Evolutionary conservation across 2,329 filamentous ascomycete genomes (phyloP).

Genomic region (Hypomyces perniciosus): DNA sequence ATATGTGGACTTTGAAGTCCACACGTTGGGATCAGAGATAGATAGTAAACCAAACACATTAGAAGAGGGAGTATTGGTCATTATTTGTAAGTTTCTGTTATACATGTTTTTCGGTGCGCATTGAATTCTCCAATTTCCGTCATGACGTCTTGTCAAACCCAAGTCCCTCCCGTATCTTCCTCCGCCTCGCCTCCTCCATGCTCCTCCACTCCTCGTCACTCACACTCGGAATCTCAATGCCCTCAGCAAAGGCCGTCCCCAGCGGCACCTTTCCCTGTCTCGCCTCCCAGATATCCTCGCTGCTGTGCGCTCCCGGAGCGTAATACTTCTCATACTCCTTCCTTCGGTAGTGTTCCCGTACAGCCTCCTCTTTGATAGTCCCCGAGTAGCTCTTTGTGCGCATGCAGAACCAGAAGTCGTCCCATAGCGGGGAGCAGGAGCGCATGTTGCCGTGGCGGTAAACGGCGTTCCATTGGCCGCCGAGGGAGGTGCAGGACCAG

Average conservation of each 20-base stretch:
- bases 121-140: neutral
- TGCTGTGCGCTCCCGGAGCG: constrained; percentile 58
- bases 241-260: constrained; percentile 39
- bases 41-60: neutral
- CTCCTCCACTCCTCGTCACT: constrained; percentile 39
- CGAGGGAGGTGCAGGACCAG: constrained; percentile 88
- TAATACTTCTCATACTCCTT: constrained; percentile 65
- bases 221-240: constrained; percentile 32
- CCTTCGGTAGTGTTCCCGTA: constrained; percentile 62
- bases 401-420: constrained; percentile 98
- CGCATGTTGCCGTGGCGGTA: constrained; percentile 79
- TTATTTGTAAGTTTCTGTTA: neutral
- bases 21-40: neutral
- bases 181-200: constrained; percentile 29
- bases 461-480: constrained; percentile 84
- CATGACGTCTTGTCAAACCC: constrained; percentile 21
- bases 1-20: neutral
- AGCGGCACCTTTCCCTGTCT: constrained; percentile 55
- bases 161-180: constrained; percentile 28
- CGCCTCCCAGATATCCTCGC: constrained; percentile 85
- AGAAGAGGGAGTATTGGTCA: neutral
- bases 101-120: neutral
- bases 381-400: constrained; percentile 61
- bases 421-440: constrained; percentile 78
- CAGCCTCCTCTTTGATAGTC: constrained; percentile 52